Percentiles rank a stretch among this genome's conserved stretches.
phyloP scores from a whole-genome alignment of 192 early-diverging fungal genomes.

The Chytriomyces sp. region DNA sequence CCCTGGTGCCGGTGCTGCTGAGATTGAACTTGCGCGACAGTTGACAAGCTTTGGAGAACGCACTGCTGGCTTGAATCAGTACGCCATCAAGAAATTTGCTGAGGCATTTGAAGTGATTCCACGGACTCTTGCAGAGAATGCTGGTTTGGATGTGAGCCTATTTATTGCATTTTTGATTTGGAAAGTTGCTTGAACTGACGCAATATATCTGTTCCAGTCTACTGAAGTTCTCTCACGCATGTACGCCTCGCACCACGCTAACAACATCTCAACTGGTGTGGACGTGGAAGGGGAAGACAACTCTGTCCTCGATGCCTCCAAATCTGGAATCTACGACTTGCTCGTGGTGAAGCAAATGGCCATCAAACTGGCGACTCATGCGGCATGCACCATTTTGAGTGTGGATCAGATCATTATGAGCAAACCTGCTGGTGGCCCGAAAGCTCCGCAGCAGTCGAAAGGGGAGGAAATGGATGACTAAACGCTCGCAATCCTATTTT shows the following conservation, averaged over 20 bases:
- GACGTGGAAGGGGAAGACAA: constrained; percentile 79
- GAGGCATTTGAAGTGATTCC: constrained; percentile 95
- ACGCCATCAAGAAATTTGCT: constrained; percentile 94
- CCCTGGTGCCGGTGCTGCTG: constrained; percentile 90
- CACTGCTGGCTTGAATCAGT: constrained; percentile 94
- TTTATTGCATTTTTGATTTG: neutral
- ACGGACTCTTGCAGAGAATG: constrained; percentile 92
- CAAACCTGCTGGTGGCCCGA: constrained; percentile 93
- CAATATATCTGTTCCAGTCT: constrained; percentile 37
- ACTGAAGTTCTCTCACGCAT: constrained; percentile 90
- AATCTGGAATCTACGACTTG: constrained; percentile 78
- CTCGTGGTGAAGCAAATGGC: constrained; percentile 86
- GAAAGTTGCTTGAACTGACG: neutral
- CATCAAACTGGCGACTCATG: constrained; percentile 87
- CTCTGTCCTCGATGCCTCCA: constrained; percentile 76
- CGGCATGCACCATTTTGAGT: constrained; percentile 90
- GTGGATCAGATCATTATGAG: constrained; percentile 99
- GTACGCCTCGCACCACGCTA: constrained; percentile 86
- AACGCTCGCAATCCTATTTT: neutral
- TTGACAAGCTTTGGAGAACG: constrained; percentile 76
- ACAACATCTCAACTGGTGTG: constrained; percentile 71
- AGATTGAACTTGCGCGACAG: constrained; percentile 88
- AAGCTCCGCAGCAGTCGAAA: constrained; percentile 27
- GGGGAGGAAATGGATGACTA: constrained; percentile 23
- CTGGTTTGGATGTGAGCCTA: constrained; percentile 79